A percentile compares a stretch with the other conserved stretches of the same genome.
Evolutionary conservation across 371 early-diverging fungal genomes (phyloP).

Genomic region (Mucor piriformis): DNA sequence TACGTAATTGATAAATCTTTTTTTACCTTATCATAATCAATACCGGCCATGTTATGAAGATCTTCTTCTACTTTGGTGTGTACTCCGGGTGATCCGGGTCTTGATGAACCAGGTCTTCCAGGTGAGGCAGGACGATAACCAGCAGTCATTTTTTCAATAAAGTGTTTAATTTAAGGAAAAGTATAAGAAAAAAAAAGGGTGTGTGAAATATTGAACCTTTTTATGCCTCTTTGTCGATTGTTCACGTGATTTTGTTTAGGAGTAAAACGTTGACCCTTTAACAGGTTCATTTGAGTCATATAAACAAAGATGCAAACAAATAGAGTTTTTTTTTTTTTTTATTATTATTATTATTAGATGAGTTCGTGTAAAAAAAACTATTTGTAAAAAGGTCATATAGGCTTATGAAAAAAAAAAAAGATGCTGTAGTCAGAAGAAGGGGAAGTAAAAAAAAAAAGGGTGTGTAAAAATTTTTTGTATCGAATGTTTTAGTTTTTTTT

Average conservation of each 20-base stretch:
- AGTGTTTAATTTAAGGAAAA: constrained; percentile 1
- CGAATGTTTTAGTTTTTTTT: too few species aligned
- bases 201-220: neutral
- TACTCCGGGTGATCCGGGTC: constrained; percentile 37
- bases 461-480: neutral
- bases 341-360: neutral
- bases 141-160: constrained; percentile 16
- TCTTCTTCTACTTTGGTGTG: constrained; percentile 59
- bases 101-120: constrained; percentile 27
- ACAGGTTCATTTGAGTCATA: too few species aligned
- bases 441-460: too few species aligned
- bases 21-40: constrained; percentile 53
- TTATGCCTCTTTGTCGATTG: neutral
- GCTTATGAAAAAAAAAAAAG: too few species aligned
- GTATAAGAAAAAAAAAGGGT: neutral
- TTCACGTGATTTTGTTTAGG: neutral
- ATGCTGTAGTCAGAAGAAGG: too few species aligned
- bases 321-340: neutral
- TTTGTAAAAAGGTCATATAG: too few species aligned
- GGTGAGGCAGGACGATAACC: constrained; percentile 27
- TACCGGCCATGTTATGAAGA: constrained; percentile 49
- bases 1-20: neutral
- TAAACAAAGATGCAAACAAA: neutral
- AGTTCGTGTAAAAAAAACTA: too few species aligned
- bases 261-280: neutral